phyloP scores from a whole-genome alignment of 352 stramenopile species.

The Pilasporangium apinafurcum region DNA sequence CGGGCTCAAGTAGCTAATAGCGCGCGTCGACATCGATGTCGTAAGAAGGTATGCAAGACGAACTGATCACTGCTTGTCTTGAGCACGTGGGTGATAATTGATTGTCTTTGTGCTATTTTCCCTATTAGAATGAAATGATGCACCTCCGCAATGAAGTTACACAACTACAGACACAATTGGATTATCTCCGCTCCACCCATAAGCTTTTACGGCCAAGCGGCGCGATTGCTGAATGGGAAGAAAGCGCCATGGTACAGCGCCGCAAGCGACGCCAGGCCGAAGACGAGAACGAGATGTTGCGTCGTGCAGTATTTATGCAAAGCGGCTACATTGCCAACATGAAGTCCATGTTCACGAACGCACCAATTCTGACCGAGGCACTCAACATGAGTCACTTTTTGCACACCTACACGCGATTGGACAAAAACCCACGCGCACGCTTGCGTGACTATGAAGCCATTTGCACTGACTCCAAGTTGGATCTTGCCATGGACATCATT shows the following conservation, averaged over 20 bases:
- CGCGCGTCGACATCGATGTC: slow-evolving; percentile 26
- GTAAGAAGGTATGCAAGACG: slow-evolving; percentile 21
- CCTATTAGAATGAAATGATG: slow-evolving; percentile 23
- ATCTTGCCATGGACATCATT: slow-evolving; percentile 45
- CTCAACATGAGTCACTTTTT: slow-evolving; percentile 46
- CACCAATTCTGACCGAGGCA: slow-evolving; percentile 12
- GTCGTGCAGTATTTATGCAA: slow-evolving; percentile 38
- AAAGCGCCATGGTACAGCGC: slow-evolving; percentile 18
- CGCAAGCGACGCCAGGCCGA: slow-evolving; percentile 23
- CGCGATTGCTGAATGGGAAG: slow-evolving; percentile 18
- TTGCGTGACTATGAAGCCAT: slow-evolving; percentile 35
- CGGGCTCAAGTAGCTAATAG: slow-evolving; percentile 27
- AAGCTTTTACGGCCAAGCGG: slow-evolving; percentile 15
- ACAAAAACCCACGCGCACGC: slow-evolving; percentile 22
- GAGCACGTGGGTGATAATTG: too few relatives aligned
- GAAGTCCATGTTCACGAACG: slow-evolving; percentile 22
- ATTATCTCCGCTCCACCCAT: slow-evolving; percentile 21
- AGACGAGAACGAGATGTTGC: slow-evolving; percentile 42
- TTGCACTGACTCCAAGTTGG: slow-evolving; percentile 35
- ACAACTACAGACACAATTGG: slow-evolving; percentile 22
- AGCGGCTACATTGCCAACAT: slow-evolving; percentile 33
- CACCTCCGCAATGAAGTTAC: slow-evolving; percentile 24
- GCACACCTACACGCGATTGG: slow-evolving; percentile 53
- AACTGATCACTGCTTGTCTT: too few relatives aligned
- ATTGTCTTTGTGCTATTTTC: neutral